phyloP scores from a whole-genome alignment of 306 rosid genomes.

The Sicyos edulis region DNA sequence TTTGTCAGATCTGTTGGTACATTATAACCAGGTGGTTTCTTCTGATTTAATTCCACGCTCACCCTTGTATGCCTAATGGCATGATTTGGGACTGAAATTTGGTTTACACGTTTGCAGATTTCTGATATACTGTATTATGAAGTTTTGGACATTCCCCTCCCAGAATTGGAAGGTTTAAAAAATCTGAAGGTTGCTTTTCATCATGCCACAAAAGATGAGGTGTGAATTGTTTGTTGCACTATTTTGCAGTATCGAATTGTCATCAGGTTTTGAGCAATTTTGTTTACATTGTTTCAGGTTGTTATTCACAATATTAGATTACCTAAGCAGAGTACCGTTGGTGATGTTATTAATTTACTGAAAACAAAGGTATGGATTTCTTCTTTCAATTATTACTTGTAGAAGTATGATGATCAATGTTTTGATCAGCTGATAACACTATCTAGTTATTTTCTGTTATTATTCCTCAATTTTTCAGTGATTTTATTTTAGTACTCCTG shows the following conservation, averaged over 20 bases:
- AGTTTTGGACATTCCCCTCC: constrained; percentile 78
- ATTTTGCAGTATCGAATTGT: constrained; percentile 5
- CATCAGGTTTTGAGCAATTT: constrained; percentile 14
- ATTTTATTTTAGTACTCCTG: constrained; percentile 12
- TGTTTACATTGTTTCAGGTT: constrained; percentile 40
- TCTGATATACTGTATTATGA: constrained; percentile 76
- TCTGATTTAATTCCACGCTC: constrained; percentile 4
- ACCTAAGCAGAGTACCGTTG: constrained; percentile 72
- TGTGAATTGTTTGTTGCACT: constrained; percentile 25
- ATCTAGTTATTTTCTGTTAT: not conserved
- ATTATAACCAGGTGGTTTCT: constrained; percentile 60
- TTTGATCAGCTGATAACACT: not conserved
- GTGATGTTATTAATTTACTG: constrained; percentile 61
- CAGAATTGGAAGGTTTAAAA: constrained; percentile 71
- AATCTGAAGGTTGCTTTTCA: constrained; percentile 75
- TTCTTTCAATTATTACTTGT: not conserved
- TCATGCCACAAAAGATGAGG: constrained; percentile 78
- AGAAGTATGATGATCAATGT: not conserved
- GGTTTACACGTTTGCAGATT: constrained; percentile 32
- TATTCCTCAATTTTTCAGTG: not conserved
- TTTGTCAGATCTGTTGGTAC: constrained; percentile 71
- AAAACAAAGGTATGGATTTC: constrained; percentile 48
- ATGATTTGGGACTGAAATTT: constrained; percentile 18
- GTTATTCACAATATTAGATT: constrained; percentile 65
- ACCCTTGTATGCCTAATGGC: not conserved